phyloP scores from a whole-genome alignment of 1,284 basidiomycete genomes.

The Apiotrichum siamense region DNA sequence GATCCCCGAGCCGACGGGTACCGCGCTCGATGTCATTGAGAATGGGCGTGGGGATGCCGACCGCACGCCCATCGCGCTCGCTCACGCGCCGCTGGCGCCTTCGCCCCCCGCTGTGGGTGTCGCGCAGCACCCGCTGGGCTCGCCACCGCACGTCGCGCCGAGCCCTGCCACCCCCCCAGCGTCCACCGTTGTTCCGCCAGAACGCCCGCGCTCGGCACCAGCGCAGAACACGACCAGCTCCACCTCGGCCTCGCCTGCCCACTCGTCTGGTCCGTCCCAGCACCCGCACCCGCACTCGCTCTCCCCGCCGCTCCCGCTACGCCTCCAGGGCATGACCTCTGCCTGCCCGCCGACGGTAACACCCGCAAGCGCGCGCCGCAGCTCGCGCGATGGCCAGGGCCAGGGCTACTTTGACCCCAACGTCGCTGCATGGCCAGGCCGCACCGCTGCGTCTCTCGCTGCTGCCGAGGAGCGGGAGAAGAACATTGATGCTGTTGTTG shows the following conservation, averaged over 20 bases:
- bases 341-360: not conserved
- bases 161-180: not conserved
- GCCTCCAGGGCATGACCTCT: not conserved
- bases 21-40: conserved; percentile 7
- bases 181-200: not conserved
- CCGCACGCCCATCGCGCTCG: not conserved
- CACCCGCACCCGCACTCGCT: too few relatives aligned
- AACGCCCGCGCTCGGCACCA: not conserved
- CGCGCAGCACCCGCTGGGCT: too few relatives aligned
- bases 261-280: too few relatives aligned
- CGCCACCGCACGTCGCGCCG: not conserved
- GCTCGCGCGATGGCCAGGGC: not conserved
- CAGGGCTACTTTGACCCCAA: not conserved
- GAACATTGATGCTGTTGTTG: conserved; percentile 30
- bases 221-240: not conserved
- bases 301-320: conserved; percentile 1
- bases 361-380: not conserved
- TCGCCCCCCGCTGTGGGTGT: not conserved
- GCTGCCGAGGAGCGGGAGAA: conserved; percentile 1
- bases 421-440: not conserved
- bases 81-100: not conserved
- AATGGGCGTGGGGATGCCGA: not conserved
- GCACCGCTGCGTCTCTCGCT: not conserved
- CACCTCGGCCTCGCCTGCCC: not conserved
- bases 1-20: conserved; percentile 20